A percentile compares a stretch with the other conserved stretches of the same genome.
These are phyloP conservation scores for Pittosporum tobira DNA, from an alignment of 129 eudicot species.

Conservation along the genomic window DNA sequence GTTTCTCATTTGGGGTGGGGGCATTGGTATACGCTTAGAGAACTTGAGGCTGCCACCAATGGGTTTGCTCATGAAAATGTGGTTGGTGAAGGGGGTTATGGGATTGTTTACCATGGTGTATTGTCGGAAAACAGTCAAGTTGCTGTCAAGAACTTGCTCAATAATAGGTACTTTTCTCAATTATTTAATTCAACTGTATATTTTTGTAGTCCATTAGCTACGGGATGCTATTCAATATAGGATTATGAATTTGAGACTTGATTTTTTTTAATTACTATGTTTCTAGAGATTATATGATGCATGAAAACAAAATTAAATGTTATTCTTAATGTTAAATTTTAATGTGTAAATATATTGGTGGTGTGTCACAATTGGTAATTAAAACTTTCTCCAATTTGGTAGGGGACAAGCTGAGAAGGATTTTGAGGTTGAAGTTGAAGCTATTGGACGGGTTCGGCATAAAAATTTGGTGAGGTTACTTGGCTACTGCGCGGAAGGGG, in stretches of 20 bases:
- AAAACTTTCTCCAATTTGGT: conserved; percentile 1
- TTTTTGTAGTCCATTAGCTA: background rate
- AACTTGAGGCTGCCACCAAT: conserved; percentile 56
- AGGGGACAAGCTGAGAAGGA: conserved; percentile 80
- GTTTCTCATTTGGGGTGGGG: conserved; percentile 78
- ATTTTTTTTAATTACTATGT: background rate
- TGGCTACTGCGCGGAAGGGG: conserved; percentile 73
- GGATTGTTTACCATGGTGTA: conserved; percentile 64
- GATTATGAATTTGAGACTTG: background rate
- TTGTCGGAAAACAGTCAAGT: conserved; percentile 35
- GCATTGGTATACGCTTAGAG: conserved; percentile 64
- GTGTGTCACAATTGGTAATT: background rate
- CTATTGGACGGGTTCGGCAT: conserved; percentile 64
- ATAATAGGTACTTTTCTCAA: conserved; percentile 34
- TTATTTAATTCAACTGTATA: background rate
- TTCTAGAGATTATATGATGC: background rate
- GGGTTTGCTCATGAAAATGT: conserved; percentile 51
- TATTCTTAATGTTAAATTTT: background rate
- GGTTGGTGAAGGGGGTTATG: conserved; percentile 68
- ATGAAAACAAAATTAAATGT: background rate
- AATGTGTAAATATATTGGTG: background rate
- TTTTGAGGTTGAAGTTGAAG: conserved; percentile 67
- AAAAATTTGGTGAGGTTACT: conserved; percentile 48
- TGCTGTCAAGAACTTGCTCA: conserved; percentile 60
- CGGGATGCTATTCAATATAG: background rate